These are phyloP conservation scores for Moesziomyces aphidis DNA, from an alignment of 1,284 basidiomycete species.

Conservation along the genomic window DNA sequence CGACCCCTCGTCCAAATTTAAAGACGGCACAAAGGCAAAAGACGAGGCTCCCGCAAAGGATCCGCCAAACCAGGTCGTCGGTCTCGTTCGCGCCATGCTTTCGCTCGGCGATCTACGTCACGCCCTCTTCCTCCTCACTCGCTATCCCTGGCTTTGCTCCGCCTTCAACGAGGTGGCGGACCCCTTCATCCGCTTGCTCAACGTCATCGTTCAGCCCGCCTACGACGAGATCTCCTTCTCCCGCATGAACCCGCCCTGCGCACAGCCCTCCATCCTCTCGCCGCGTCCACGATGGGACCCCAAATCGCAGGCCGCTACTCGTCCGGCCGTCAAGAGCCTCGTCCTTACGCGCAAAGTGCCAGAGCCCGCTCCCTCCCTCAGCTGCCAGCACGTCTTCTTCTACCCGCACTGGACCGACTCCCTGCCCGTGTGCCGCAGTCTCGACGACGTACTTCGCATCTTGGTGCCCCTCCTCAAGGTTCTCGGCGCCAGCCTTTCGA, in stretches of 20 bases:
- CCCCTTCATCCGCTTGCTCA: conserved; percentile 70
- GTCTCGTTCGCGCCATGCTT: conserved; percentile 83
- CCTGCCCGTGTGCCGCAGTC: conserved; percentile 40
- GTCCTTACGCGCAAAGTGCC: conserved; percentile 56
- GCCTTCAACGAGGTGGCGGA: conserved; percentile 84
- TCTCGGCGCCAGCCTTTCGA: conserved; percentile 55
- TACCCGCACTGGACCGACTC: conserved; percentile 55
- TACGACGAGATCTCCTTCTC: conserved; percentile 51
- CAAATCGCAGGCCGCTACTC: conserved; percentile 26
- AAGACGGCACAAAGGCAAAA: conserved; percentile 62
- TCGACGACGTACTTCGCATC: conserved; percentile 39
- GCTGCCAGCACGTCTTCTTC: conserved; percentile 57
- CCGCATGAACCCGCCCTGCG: conserved; percentile 74
- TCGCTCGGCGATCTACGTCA: conserved; percentile 84
- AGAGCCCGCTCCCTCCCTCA: conserved; percentile 50
- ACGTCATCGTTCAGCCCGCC: conserved; percentile 58
- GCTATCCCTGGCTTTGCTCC: conserved; percentile 87
- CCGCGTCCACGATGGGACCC: conserved; percentile 64
- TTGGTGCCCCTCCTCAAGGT: conserved; percentile 62
- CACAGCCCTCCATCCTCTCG: conserved; percentile 67
- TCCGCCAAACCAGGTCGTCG: conserved; percentile 81
- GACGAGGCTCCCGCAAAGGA: conserved; percentile 72
- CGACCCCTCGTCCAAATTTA: conserved; percentile 36
- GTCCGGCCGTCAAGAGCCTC: conserved; percentile 24
- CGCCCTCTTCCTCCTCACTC: conserved; percentile 81